Evolutionary conservation across 495 filamentous ascomycete species (phyloP).

Genomic region (Talaromyces borbonicus): DNA sequence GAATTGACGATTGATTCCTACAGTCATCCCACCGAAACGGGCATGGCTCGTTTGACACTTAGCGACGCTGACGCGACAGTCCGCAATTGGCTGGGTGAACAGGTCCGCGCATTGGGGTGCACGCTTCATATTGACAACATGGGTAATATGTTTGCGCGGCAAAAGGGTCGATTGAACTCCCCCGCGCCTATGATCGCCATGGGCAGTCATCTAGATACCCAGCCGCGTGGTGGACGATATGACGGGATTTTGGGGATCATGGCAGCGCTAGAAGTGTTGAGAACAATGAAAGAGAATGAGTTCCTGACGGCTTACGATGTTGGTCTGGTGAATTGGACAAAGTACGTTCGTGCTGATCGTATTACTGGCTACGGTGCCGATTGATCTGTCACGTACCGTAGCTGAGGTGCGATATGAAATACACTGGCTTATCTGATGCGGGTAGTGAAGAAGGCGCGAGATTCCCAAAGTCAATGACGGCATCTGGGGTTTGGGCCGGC

Average conservation of each 20-base stretch:
- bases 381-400: too few species aligned
- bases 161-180: conserved; percentile 45
- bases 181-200: conserved; percentile 50
- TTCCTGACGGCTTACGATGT: conserved; percentile 62
- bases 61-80: conserved; percentile 61
- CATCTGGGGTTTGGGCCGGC: conserved; percentile 70
- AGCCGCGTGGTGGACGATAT: conserved; percentile 62
- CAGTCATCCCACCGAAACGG: conserved; percentile 49
- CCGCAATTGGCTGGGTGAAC: conserved; percentile 67
- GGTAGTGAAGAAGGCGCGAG: conserved; percentile 64
- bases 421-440: too few species aligned
- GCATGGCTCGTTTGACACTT: conserved; percentile 58
- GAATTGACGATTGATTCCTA: background rate
- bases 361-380: too few species aligned
- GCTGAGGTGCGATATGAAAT: too few species aligned
- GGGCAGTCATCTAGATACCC: conserved; percentile 69
- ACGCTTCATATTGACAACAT: conserved; percentile 51
- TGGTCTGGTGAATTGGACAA: conserved; percentile 75
- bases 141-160: conserved; percentile 70
- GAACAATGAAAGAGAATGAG: conserved; percentile 55
- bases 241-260: conserved; percentile 70
- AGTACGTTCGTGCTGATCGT: conserved; percentile 26
- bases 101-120: conserved; percentile 54
- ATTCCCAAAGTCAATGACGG: conserved; percentile 68
- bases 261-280: conserved; percentile 63